These are phyloP conservation scores for Eremothecium coryli DNA, from an alignment of 1,139 yeast genomes.

Conservation along the genomic window DNA sequence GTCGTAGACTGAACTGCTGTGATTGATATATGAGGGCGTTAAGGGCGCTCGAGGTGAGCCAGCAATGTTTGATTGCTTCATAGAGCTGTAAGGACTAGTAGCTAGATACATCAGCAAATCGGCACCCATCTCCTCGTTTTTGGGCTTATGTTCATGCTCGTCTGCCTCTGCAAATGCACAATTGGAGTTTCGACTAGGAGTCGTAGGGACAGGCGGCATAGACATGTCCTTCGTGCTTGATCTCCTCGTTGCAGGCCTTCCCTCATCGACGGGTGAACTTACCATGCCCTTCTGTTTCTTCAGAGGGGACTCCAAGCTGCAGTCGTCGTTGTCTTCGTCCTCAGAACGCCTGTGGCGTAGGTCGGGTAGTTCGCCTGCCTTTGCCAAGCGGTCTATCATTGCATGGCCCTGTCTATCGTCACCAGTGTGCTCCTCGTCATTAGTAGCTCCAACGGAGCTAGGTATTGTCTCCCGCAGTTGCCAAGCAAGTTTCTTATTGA, in stretches of 20 bases:
- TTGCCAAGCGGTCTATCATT: background rate
- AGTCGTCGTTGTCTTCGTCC: slow-evolving; percentile 8
- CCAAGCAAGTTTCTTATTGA: background rate
- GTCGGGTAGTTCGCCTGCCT: background rate
- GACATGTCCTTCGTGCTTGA: background rate
- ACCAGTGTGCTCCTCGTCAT: background rate
- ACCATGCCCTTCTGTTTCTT: slow-evolving; percentile 1
- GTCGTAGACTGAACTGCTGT: slow-evolving; percentile 14
- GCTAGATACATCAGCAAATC: slow-evolving; percentile 31
- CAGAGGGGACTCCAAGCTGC: slow-evolving; percentile 6
- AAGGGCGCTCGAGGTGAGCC: slow-evolving; percentile 15
- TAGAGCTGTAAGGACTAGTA: slow-evolving; percentile 28
- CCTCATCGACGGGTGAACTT: background rate
- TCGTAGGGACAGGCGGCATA: slow-evolving; percentile 8
- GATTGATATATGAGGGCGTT: slow-evolving; percentile 17
- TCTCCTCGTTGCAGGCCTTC: background rate
- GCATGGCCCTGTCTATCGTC: background rate
- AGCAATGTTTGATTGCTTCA: slow-evolving; percentile 5
- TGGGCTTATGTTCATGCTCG: background rate
- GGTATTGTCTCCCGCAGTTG: background rate
- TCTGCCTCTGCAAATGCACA: background rate
- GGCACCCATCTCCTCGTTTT: slow-evolving; percentile 25
- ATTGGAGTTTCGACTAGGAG: slow-evolving; percentile 6
- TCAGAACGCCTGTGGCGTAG: background rate
- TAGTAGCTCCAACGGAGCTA: background rate